Evolutionary conservation across 257 asterid species (phyloP).

Genomic region (Primulina eburnea): DNA sequence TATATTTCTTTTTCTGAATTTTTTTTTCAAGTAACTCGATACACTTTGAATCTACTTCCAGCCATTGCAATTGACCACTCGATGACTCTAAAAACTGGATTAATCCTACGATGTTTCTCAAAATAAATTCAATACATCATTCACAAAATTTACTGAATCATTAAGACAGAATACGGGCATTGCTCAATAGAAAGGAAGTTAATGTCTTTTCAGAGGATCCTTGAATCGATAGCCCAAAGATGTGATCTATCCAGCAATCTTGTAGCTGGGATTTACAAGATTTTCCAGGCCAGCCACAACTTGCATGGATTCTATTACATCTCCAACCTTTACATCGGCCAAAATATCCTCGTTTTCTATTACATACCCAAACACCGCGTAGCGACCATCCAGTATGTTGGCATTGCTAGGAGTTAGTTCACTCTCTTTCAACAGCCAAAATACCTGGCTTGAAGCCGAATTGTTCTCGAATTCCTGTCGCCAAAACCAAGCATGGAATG

Average conservation of each 20-base stretch:
- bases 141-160: background rate
- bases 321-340: conserved; percentile 98
- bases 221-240: conserved; percentile 15
- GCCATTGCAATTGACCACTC: too few species aligned
- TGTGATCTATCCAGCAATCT: conserved; percentile 71
- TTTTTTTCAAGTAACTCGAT: background rate
- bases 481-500: conserved; percentile 1
- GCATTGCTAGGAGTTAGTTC: conserved; percentile 99
- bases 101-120: background rate
- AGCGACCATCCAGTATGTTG: conserved; percentile 91
- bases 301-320: conserved; percentile 83
- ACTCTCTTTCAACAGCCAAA: conserved; percentile 97
- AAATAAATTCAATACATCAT: background rate
- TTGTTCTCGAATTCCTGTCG: conserved; percentile 90
- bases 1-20: too few species aligned
- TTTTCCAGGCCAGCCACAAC: conserved; percentile 88
- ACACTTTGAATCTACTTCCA: background rate
- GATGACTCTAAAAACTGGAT: too few species aligned
- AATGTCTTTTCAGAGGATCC: background rate
- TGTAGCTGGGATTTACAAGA: conserved; percentile 94
- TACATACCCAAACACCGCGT: conserved; percentile 83
- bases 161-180: background rate
- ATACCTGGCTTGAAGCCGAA: conserved; percentile 95
- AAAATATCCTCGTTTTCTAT: conserved; percentile 75
- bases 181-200: background rate